A percentile compares a stretch with the other conserved stretches of the same genome.
These are phyloP conservation scores for Eremochloa ophiuroides DNA, from an alignment of 176 grass and related monocot species.

Conservation along the genomic window DNA sequence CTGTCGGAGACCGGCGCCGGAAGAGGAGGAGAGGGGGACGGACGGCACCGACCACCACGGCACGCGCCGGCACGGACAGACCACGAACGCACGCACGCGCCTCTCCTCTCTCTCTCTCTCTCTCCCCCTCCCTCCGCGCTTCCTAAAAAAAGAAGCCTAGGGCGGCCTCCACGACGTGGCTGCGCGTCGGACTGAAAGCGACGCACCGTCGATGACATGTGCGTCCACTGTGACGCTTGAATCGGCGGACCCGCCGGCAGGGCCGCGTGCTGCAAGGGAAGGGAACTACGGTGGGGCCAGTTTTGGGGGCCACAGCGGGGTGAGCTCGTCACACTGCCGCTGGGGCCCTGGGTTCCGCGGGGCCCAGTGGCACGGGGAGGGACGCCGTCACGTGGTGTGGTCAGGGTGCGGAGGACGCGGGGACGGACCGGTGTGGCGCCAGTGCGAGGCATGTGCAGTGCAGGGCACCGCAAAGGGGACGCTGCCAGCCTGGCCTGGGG, in stretches of 20 bases:
- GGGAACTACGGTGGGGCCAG: not conserved
- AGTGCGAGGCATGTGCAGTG: not conserved
- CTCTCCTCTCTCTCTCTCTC: not conserved
- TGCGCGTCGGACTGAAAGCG: not conserved
- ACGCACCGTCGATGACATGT: not conserved
- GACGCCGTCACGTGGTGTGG: not conserved
- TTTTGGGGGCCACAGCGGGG: no score
- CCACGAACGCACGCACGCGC: slow-evolving; percentile 14
- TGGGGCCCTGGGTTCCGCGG: no score
- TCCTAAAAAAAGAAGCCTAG: not conserved
- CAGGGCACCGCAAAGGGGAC: not conserved
- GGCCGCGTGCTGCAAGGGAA: no score
- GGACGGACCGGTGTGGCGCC: no score
- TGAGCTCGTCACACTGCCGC: not conserved
- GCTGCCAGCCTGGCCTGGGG: not conserved
- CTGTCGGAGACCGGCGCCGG: slow-evolving; percentile 12
- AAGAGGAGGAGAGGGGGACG: not conserved
- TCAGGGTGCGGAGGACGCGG: not conserved
- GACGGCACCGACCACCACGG: slow-evolving; percentile 5
- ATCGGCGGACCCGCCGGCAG: not conserved
- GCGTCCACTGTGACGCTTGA: not conserved
- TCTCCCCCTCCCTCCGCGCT: not conserved
- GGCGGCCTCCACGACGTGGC: slow-evolving; percentile 1
- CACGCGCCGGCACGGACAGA: slow-evolving; percentile 12
- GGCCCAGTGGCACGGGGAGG: not conserved